Percentiles rank a stretch among this genome's conserved stretches.
Conservation (phyloP, 371 early-diverging fungal species). For the Funneliformis caledonium region DNA sequence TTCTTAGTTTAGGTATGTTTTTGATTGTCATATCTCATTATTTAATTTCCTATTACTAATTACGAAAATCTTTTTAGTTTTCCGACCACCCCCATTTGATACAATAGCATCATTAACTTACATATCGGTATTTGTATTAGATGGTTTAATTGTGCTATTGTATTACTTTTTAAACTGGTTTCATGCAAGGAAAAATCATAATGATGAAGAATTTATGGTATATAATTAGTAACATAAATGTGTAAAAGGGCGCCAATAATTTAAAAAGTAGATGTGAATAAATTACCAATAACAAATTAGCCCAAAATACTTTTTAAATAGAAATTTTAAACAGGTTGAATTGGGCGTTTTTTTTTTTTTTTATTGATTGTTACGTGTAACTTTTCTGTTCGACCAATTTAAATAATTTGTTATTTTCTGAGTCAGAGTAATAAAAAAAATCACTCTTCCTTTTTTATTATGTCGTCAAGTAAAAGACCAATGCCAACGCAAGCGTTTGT, state of each 20-base stretch:
- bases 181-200: background rate
- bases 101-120: slow-evolving; percentile 34
- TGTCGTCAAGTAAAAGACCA: background rate
- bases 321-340: too few relatives aligned
- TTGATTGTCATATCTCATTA: background rate
- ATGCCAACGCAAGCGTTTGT: background rate
- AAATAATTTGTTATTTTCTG: too few relatives aligned
- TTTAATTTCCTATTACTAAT: background rate
- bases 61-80: background rate
- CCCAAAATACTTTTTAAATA: too few relatives aligned
- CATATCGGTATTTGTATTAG: slow-evolving; percentile 14
- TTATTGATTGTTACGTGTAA: too few relatives aligned
- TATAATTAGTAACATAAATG: too few relatives aligned
- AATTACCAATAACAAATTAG: too few relatives aligned
- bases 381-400: too few relatives aligned
- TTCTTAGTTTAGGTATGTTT: slow-evolving; percentile 51
- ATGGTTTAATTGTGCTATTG: slow-evolving; percentile 12
- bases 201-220: too few relatives aligned
- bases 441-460: background rate
- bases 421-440: background rate
- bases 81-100: slow-evolving; percentile 35
- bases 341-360: too few relatives aligned
- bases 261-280: too few relatives aligned
- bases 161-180: slow-evolving; percentile 8
- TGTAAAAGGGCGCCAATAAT: too few relatives aligned